phyloP scores from a whole-genome alignment of 805 yeast genomes.

The Lachancea nothofagi region DNA sequence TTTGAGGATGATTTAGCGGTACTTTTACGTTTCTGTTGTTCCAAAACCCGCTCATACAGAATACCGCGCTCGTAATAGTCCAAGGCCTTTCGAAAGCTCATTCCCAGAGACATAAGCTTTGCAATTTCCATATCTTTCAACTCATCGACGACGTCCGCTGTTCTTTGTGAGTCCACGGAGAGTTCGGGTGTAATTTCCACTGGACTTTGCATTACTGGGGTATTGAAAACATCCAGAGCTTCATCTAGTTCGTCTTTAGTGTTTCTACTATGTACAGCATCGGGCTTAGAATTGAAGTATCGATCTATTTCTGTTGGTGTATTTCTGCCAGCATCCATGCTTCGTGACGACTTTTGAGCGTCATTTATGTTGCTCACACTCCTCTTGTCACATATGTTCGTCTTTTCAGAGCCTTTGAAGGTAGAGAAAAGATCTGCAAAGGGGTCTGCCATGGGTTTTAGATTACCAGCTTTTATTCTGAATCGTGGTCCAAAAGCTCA shows the following conservation, averaged over 20 bases:
- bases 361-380: too few species aligned
- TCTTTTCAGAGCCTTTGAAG: slow-evolving; percentile 19
- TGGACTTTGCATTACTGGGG: background rate
- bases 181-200: slow-evolving; percentile 4
- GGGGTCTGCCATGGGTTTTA: slow-evolving; percentile 30
- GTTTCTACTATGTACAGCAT: background rate
- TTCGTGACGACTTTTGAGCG: too few species aligned
- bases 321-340: background rate
- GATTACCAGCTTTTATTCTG: background rate
- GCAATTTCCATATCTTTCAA: slow-evolving; percentile 34
- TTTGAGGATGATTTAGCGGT: background rate
- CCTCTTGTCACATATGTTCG: background rate
- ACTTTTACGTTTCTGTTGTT: background rate
- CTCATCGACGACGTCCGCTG: slow-evolving; percentile 23
- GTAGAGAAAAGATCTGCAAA: slow-evolving; percentile 40
- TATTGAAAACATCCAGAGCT: slow-evolving; percentile 21
- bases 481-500: background rate
- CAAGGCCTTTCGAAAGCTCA: slow-evolving; percentile 21
- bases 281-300: background rate
- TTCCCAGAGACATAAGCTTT: slow-evolving; percentile 30
- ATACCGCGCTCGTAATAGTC: slow-evolving; percentile 23
- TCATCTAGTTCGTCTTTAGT: slow-evolving; percentile 19
- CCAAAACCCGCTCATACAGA: slow-evolving; percentile 21
- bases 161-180: background rate
- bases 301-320: slow-evolving; percentile 1